phyloP scores from a whole-genome alignment of 2,329 filamentous ascomycete genomes.

The Endoconidiophora polonica region DNA sequence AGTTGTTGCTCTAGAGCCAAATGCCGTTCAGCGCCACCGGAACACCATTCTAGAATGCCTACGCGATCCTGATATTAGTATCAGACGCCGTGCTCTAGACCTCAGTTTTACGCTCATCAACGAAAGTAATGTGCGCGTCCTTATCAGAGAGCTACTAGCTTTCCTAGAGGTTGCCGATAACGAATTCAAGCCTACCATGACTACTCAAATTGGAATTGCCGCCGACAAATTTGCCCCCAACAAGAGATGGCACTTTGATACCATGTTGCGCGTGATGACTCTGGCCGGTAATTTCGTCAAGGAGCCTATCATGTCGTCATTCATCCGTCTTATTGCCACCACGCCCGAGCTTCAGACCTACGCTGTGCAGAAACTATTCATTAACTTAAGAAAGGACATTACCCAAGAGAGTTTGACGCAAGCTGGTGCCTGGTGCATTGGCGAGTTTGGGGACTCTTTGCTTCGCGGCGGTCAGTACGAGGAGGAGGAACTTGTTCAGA shows the following conservation, averaged over 20 bases:
- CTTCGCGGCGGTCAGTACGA: conserved; percentile 81
- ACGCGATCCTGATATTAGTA: conserved; percentile 94
- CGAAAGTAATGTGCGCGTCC: conserved; percentile 81
- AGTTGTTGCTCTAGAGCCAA: conserved; percentile 93
- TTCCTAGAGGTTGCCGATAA: conserved; percentile 96
- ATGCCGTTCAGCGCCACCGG: conserved; percentile 88
- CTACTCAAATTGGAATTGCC: conserved; percentile 90
- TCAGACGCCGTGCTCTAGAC: conserved; percentile 83
- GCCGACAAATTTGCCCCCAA: conserved; percentile 92
- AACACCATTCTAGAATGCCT: conserved; percentile 96
- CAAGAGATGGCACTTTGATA: conserved; percentile 97
- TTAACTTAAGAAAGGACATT: conserved; percentile 84
- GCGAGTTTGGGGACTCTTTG: conserved; percentile 88
- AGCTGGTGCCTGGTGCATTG: conserved; percentile 91
- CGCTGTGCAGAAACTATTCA: conserved; percentile 86
- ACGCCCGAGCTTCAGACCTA: conserved; percentile 92
- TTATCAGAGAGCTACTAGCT: conserved; percentile 82
- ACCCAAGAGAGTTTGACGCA: conserved; percentile 91
- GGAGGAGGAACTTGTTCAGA: conserved; percentile 70
- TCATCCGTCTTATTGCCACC: conserved; percentile 86
- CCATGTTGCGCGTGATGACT: conserved; percentile 85
- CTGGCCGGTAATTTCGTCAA: conserved; percentile 94
- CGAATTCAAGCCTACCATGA: conserved; percentile 98
- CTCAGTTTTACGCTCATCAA: conserved; percentile 97
- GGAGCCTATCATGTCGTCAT: conserved; percentile 92